phyloP scores from a whole-genome alignment of 2,329 filamentous ascomycete genomes.

The Neurospora sp. region DNA sequence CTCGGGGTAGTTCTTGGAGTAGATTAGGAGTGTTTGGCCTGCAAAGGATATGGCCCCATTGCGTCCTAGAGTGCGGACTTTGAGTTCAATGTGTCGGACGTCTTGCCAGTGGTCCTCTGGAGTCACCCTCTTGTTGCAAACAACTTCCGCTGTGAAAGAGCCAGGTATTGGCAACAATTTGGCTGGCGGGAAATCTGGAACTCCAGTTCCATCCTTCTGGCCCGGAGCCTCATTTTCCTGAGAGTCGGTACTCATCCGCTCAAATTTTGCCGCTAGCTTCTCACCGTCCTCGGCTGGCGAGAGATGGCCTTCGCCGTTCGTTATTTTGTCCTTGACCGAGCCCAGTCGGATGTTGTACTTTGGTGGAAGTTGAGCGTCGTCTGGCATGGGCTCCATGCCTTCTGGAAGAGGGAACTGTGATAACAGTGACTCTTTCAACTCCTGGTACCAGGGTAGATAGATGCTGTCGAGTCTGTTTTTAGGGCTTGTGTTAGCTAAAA shows the following conservation, averaged over 20 bases:
- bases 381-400: conserved; percentile 60
- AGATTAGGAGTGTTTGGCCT: conserved; percentile 72
- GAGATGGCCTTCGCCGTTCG: conserved; percentile 16
- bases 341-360: conserved; percentile 44
- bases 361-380: conserved; percentile 64
- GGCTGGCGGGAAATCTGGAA: conserved; percentile 18
- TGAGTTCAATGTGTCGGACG: conserved; percentile 68
- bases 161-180: conserved; percentile 46
- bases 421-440: conserved; percentile 57
- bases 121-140: conserved; percentile 64
- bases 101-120: conserved; percentile 81
- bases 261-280: conserved; percentile 17
- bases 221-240: background rate
- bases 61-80: conserved; percentile 23
- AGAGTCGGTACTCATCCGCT: conserved; percentile 12
- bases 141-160: conserved; percentile 47
- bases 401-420: conserved; percentile 58
- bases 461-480: conserved; percentile 62
- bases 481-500: background rate
- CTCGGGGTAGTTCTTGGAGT: conserved; percentile 74
- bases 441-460: conserved; percentile 68
- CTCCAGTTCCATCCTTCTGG: background rate
- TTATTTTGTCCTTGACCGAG: conserved; percentile 1
- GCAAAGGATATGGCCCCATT: conserved; percentile 40
- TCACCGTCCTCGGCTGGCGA: conserved; percentile 11